Evolutionary conservation across 2,329 filamentous ascomycete genomes (phyloP).

Genomic region (Knufia petricola): DNA sequence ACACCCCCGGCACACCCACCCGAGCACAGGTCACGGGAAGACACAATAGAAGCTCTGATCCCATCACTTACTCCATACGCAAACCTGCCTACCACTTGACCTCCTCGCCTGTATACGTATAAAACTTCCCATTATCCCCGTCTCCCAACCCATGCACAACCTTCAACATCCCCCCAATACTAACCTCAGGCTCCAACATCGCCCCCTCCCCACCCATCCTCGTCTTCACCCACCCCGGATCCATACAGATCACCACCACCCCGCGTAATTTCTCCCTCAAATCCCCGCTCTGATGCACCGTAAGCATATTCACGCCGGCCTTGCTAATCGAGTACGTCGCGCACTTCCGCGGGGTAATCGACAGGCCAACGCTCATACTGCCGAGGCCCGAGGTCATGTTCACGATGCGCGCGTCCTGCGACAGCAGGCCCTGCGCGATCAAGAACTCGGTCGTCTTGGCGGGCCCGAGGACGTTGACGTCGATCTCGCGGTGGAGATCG

Average conservation of each 20-base stretch:
- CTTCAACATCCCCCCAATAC: slow-evolving; percentile 32
- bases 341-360: slow-evolving; percentile 6
- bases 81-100: slow-evolving; percentile 21
- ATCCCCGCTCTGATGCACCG: slow-evolving; percentile 33
- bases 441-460: slow-evolving; percentile 22
- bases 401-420: slow-evolving; percentile 14
- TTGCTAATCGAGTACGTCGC: slow-evolving; percentile 35
- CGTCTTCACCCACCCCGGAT: slow-evolving; percentile 39
- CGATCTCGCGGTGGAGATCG: slow-evolving; percentile 13
- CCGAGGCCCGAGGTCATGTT: slow-evolving; percentile 15
- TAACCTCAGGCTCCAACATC: slow-evolving; percentile 30
- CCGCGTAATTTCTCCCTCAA: slow-evolving; percentile 26
- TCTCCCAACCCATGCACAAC: slow-evolving; percentile 27
- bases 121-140: slow-evolving; percentile 23
- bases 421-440: slow-evolving; percentile 22
- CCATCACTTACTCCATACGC: too few relatives aligned
- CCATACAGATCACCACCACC: slow-evolving; percentile 32
- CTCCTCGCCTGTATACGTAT: slow-evolving; percentile 17
- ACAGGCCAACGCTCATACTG: slow-evolving; percentile 10
- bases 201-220: slow-evolving; percentile 36
- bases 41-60: too few relatives aligned
- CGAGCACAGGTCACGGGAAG: too few relatives aligned
- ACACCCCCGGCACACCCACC: too few relatives aligned
- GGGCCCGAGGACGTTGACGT: slow-evolving; percentile 27
- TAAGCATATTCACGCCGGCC: slow-evolving; percentile 37